Evolutionary conservation across 345 rosid genomes (phyloP), one percentile per base, ranked within the genome.

Genomic region (Brassica carinata): DNA sequence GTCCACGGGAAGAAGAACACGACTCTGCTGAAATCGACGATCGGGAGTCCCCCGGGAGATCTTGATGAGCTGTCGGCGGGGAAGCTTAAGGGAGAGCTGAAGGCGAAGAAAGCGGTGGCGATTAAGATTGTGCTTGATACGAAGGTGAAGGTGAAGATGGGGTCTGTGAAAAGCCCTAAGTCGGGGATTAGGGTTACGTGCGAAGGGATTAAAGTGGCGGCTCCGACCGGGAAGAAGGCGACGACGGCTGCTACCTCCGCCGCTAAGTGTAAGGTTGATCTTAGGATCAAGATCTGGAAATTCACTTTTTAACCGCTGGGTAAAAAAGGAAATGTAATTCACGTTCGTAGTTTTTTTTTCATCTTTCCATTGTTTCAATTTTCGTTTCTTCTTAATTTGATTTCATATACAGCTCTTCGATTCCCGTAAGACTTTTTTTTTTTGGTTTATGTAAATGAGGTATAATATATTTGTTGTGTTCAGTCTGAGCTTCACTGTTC

Each of bases 231-330:
- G 69, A 89, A 89, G 67, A 72, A 74, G 38, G 82, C 97, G 29
- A 77, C 92, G 2, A 70, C 85, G 17, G 97, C 89, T 8, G 83
- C 88, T 34, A 88, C 88, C 2, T 77, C 88, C n/a, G 82, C 84
- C 18, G 94, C 84, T 1, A 88, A 87, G 62, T 95, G 99, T 82
- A 88, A 91, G 88, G 97, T 88, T 75, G 98, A 95, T 72, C 75
- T 87, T 64, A 87, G 90, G 77, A 62, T 92, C 83, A 95, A 90
- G 93, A 88, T 95, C 86, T 95, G 99, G 99, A 92, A 90, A 86
- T 85, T 91, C 88, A 88, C 89, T 64, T 84, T 94, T 57, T 87
- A 76, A 55, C 59, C 31, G 10, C 9, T 6, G 48, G 31, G 4
- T 53, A 5, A 53, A 7, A 57, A 29, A n/a, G 7, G 30, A 33